Evolutionary conservation across 495 filamentous ascomycete genomes (phyloP).

Genomic region (Hypoxylon fuscum): DNA sequence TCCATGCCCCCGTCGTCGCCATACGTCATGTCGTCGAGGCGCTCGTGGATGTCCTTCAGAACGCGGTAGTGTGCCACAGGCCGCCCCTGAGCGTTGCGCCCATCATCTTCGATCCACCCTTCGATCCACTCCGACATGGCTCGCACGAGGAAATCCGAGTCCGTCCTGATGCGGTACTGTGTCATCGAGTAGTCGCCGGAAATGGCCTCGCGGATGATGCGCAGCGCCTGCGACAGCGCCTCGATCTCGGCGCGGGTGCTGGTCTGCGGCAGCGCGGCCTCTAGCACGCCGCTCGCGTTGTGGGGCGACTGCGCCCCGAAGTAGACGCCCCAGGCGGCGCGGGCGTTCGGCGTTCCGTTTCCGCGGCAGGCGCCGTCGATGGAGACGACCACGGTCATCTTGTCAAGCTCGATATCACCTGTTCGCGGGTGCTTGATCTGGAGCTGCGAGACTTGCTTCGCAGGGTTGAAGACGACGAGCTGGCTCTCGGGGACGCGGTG

Average conservation of each 20-base stretch:
- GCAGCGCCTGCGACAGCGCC: background rate
- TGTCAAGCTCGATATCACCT: background rate
- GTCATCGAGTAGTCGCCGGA: background rate
- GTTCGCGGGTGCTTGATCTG: background rate
- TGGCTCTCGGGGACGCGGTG: background rate
- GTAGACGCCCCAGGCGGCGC: slow-evolving; percentile 1
- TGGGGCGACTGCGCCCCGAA: background rate
- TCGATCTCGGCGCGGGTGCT: slow-evolving; percentile 9
- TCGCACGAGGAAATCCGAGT: slow-evolving; percentile 3
- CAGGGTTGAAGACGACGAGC: background rate
- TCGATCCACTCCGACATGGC: slow-evolving; percentile 3
- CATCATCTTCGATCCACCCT: background rate
- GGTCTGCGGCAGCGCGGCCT: background rate
- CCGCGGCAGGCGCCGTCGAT: slow-evolving; percentile 2
- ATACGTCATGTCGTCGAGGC: background rate
- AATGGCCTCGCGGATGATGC: background rate
- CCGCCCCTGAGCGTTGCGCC: background rate
- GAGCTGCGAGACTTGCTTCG: background rate
- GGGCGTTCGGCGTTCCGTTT: background rate
- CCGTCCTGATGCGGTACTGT: background rate
- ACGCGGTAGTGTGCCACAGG: background rate
- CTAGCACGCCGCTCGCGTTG: background rate
- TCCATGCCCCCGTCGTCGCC: background rate
- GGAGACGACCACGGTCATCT: background rate
- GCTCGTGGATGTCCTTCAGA: background rate